Evolutionary conservation across 2,329 filamentous ascomycete genomes (phyloP).

Genomic region (Fusarium luffae): DNA sequence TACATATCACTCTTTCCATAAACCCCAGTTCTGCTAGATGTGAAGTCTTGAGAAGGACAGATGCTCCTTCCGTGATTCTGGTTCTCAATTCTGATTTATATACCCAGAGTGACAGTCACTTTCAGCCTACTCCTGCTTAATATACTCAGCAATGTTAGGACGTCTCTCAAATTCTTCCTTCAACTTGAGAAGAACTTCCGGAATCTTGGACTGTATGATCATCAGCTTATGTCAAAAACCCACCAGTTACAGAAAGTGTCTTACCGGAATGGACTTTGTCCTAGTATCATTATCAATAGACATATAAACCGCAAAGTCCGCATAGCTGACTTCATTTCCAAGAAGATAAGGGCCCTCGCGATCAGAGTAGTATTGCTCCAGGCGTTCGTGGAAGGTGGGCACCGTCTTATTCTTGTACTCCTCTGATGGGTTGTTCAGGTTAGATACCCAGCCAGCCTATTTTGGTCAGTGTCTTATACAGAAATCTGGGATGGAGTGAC

Average conservation of each 20-base stretch:
- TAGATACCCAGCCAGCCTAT: slow-evolving; percentile 15
- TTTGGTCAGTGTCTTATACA: fast-evolving
- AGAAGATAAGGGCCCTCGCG: slow-evolving; percentile 26
- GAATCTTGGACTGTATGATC: neutral
- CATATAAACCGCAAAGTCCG: slow-evolving; percentile 29
- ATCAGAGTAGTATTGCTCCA: slow-evolving; percentile 26
- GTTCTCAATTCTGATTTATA: neutral
- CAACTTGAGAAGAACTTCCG: slow-evolving; percentile 17
- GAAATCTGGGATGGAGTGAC: fast-evolving
- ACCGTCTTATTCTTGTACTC: slow-evolving; percentile 25
- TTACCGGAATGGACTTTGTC: slow-evolving; percentile 20
- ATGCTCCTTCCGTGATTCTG: neutral
- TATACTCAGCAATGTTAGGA: slow-evolving; percentile 28
- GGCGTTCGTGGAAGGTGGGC: slow-evolving; percentile 17
- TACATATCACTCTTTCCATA: neutral
- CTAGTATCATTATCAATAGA: slow-evolving; percentile 27
- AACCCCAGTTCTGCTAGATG: fast-evolving
- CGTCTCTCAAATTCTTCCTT: slow-evolving; percentile 18
- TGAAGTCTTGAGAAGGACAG: fast-evolving
- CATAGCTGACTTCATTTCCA: slow-evolving; percentile 20
- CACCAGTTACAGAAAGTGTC: too few relatives aligned
- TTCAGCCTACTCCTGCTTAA: neutral
- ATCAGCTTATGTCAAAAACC: neutral
- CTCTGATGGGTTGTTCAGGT: slow-evolving; percentile 1
- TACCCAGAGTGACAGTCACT: fast-evolving